Percentiles rank a stretch among this genome's conserved stretches.
phyloP scores from a whole-genome alignment of 441 rosid species.

The Euphorbia celastroides region DNA sequence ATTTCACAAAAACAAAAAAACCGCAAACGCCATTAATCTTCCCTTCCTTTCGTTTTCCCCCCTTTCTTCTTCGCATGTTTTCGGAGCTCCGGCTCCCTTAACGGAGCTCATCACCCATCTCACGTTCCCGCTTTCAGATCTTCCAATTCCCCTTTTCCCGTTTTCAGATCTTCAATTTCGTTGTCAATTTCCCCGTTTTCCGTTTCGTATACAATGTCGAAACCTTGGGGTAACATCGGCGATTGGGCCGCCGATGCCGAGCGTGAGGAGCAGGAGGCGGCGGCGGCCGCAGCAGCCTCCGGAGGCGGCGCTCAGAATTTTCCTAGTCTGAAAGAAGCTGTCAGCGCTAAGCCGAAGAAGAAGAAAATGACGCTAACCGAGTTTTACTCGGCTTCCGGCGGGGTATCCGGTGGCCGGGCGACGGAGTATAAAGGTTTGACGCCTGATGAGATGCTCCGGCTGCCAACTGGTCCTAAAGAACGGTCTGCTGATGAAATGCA shows the following conservation, averaged over 20 bases:
- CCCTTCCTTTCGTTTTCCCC: background rate
- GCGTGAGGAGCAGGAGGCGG: constrained; percentile 59
- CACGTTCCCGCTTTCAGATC: constrained; percentile 18
- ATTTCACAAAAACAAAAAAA: background rate
- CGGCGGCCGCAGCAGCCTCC: constrained; percentile 33
- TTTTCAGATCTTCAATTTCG: constrained; percentile 21
- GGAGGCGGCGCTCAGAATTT: constrained; percentile 44
- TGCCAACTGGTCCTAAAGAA: constrained; percentile 88
- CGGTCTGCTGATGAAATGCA: constrained; percentile 91
- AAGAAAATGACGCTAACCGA: constrained; percentile 68
- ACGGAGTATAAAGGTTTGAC: constrained; percentile 45
- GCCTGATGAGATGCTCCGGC: constrained; percentile 66
- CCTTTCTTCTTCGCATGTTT: constrained; percentile 34
- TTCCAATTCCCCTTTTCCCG: background rate
- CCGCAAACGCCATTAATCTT: background rate
- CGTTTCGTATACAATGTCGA: constrained; percentile 42
- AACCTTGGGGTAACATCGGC: constrained; percentile 74
- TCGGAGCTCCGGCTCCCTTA: constrained; percentile 62
- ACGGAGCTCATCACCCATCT: constrained; percentile 37
- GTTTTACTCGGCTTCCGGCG: constrained; percentile 32
- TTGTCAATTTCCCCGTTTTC: background rate
- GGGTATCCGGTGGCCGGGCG: constrained; percentile 7
- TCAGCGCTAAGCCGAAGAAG: constrained; percentile 58
- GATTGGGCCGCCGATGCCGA: constrained; percentile 95
- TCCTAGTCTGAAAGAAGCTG: constrained; percentile 73